Conservation (phyloP, 1,139 yeast species). For the Yamadazyma kanchanaburiensis region DNA sequence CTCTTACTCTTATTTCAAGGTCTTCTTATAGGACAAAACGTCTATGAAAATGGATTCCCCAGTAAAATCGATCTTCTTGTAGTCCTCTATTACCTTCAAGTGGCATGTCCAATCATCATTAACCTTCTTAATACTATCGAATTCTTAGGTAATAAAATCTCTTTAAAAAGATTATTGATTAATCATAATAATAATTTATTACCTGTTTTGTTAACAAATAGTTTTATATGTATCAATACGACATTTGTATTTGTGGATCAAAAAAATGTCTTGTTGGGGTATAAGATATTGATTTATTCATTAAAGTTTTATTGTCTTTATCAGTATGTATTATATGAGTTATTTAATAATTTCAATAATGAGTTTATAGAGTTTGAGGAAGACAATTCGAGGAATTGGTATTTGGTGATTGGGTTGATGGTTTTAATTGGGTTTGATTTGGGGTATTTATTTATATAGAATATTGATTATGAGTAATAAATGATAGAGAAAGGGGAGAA, state of each 20-base stretch:
- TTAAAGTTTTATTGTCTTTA: constrained; percentile 26
- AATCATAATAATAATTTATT: constrained; percentile 23
- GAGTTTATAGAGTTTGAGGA: constrained; percentile 3
- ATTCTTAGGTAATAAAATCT: constrained; percentile 1
- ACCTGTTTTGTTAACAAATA: constrained; percentile 26
- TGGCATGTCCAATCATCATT: constrained; percentile 6
- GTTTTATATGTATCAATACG: constrained; percentile 20
- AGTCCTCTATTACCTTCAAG: constrained; percentile 5
- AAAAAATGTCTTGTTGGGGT: constrained; percentile 6
- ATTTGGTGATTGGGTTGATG: constrained; percentile 4
- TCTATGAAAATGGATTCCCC: too few species aligned
- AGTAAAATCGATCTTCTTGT: constrained; percentile 1
- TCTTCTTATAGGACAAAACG: too few species aligned
- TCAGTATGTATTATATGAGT: constrained; percentile 15
- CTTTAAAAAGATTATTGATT: constrained; percentile 4
- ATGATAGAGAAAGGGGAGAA: too few species aligned
- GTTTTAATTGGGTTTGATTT: constrained; percentile 6
- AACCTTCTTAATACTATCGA: constrained; percentile 5
- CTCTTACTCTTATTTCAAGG: too few species aligned
- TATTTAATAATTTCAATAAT: constrained; percentile 8
- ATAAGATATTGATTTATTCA: constrained; percentile 16
- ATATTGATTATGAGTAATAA: too few species aligned
- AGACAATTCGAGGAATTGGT: constrained; percentile 3
- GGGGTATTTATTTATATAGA: constrained; percentile 2
- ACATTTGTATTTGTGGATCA: constrained; percentile 13